phyloP scores from a whole-genome alignment of 768 basidiomycete species.

The Hygrocybe coccinea region DNA sequence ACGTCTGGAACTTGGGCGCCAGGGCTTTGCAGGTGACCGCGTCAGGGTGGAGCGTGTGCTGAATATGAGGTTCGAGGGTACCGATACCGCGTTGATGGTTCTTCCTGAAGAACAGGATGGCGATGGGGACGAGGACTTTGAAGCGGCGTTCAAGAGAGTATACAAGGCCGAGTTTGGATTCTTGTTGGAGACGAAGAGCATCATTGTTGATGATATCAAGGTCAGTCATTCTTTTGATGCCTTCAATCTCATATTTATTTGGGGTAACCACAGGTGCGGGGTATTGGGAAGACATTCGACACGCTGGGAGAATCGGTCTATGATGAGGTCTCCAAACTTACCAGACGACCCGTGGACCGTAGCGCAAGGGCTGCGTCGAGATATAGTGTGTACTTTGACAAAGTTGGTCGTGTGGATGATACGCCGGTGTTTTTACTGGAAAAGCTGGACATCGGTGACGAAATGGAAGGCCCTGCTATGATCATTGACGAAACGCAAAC shows the following conservation, averaged over 20 bases:
- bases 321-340: slow-evolving; percentile 58
- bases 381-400: slow-evolving; percentile 79
- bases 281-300: slow-evolving; percentile 88
- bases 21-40: slow-evolving; percentile 76
- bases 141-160: slow-evolving; percentile 68
- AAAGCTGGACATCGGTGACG: slow-evolving; percentile 61
- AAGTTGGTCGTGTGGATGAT: slow-evolving; percentile 64
- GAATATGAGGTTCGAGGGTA: slow-evolving; percentile 92
- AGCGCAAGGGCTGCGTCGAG: slow-evolving; percentile 45
- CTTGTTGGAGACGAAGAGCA: slow-evolving; percentile 72
- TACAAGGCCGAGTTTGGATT: slow-evolving; percentile 93
- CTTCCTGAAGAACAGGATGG: slow-evolving; percentile 45
- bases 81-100: slow-evolving; percentile 90
- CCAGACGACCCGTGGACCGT: slow-evolving; percentile 36
- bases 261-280: slow-evolving; percentile 55
- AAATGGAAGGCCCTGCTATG: slow-evolving; percentile 81
- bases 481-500: slow-evolving; percentile 96
- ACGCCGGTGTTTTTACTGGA: slow-evolving; percentile 79
- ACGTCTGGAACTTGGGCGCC: slow-evolving; percentile 57
- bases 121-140: slow-evolving; percentile 66
- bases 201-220: slow-evolving; percentile 92
- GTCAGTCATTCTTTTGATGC: slow-evolving; percentile 29
- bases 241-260: neutral
- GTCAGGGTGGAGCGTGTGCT: slow-evolving; percentile 76
- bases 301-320: slow-evolving; percentile 75